A percentile compares a stretch with the other conserved stretches of the same genome.
Evolutionary conservation across 2,329 filamentous ascomycete genomes (phyloP).

Genomic region (Claviceps capensis): DNA sequence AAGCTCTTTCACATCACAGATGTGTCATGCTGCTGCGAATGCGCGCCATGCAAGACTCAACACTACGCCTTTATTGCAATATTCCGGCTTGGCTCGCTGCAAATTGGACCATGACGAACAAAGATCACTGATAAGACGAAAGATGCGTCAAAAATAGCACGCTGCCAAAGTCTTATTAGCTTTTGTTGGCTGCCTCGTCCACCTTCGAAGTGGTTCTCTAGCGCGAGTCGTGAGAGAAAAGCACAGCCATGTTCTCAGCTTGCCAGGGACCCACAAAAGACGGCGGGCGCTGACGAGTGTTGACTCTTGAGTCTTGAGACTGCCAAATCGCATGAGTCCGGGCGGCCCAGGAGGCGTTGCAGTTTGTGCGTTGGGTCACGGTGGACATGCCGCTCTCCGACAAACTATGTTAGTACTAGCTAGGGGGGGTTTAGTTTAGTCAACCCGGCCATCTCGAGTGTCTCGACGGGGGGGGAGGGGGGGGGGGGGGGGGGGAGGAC

Average conservation of each 20-base stretch:
- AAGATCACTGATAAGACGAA: too few relatives aligned
- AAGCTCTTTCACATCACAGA: background rate
- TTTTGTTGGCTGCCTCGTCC: background rate
- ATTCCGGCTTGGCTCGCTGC: background rate
- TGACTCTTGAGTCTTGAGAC: background rate
- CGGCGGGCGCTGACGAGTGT: background rate
- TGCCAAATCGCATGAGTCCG: background rate
- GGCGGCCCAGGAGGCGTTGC: slow-evolving; percentile 2
- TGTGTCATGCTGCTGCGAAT: slow-evolving; percentile 1
- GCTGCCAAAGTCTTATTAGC: background rate
- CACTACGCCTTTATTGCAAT: background rate
- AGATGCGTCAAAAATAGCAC: background rate
- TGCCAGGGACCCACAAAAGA: background rate
- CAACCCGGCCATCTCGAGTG: too few relatives aligned
- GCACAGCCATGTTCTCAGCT: background rate
- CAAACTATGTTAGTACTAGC: background rate
- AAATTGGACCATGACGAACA: background rate
- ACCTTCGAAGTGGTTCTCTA: background rate
- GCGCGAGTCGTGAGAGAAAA: slow-evolving; percentile 1
- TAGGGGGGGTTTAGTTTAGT: too few relatives aligned
- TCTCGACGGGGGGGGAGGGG: too few relatives aligned
- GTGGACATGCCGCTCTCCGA: slow-evolving; percentile 2
- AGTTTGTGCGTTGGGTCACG: background rate
- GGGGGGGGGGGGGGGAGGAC: too few relatives aligned
- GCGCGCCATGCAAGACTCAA: background rate